Evolutionary conservation across 306 rosid species (phyloP).

Genomic region (Castanea mollissima): DNA sequence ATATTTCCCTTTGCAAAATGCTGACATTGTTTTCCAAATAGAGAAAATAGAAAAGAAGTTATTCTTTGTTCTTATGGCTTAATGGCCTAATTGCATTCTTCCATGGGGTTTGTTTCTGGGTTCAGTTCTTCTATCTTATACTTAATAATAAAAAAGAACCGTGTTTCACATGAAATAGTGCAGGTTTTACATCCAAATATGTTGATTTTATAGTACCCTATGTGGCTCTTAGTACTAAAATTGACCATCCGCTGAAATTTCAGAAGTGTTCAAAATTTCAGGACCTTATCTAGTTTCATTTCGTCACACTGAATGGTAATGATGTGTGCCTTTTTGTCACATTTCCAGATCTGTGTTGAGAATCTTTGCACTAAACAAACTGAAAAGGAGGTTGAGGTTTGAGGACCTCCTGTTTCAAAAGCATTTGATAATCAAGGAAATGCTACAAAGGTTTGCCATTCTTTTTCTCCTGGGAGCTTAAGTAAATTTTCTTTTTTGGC

Average conservation of each 20-base stretch:
- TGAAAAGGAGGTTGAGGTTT: constrained; percentile 75
- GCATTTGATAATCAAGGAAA: constrained; percentile 82
- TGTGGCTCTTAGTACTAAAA: not conserved
- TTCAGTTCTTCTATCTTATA: too few species aligned
- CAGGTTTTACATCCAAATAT: not conserved
- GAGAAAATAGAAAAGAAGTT: not conserved
- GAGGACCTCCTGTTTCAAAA: constrained; percentile 96
- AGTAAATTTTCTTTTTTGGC: not conserved
- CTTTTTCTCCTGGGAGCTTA: constrained; percentile 6
- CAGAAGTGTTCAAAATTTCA: not conserved
- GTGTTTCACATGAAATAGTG: not conserved
- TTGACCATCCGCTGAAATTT: constrained; percentile 4
- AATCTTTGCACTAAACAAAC: constrained; percentile 66
- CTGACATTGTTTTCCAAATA: not conserved
- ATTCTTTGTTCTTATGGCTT: not conserved
- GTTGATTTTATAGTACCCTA: not conserved
- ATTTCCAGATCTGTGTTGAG: constrained; percentile 63
- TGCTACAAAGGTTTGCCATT: constrained; percentile 68
- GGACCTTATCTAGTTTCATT: not conserved
- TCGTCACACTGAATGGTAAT: constrained; percentile 4
- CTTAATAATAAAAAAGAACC: too few species aligned
- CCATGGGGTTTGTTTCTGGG: too few species aligned
- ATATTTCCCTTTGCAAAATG: constrained; percentile 1
- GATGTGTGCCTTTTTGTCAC: constrained; percentile 10
- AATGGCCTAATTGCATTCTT: too few species aligned